Evolutionary conservation across 192 early-diverging fungal species (phyloP).

Genomic region (Coemansia sp.): DNA sequence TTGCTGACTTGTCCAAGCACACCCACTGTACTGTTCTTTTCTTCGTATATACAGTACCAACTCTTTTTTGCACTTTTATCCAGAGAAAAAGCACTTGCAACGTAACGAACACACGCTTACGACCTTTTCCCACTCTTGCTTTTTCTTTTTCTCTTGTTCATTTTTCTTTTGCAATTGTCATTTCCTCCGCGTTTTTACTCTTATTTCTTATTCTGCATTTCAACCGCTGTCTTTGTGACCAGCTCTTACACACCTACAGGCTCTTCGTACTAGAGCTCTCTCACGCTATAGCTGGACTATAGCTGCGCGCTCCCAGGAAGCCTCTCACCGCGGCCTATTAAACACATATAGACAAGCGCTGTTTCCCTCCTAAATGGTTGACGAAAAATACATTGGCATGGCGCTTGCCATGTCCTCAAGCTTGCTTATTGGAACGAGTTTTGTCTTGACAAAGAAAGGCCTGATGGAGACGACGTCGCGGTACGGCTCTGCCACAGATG

Average conservation of each 20-base stretch:
- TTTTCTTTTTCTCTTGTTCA: conserved; percentile 4
- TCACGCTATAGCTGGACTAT: conserved; percentile 7
- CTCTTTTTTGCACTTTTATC: neutral
- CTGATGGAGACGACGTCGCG: conserved; percentile 74
- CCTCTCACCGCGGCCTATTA: too few relatives aligned
- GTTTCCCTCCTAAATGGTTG: conserved; percentile 38
- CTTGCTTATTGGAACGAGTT: conserved; percentile 87
- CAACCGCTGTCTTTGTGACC: neutral
- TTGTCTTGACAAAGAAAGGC: conserved; percentile 94
- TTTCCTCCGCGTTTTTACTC: conserved; percentile 4
- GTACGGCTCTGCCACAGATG: conserved; percentile 72
- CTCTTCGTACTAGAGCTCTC: neutral
- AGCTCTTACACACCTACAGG: conserved; percentile 1
- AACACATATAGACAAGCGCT: too few relatives aligned
- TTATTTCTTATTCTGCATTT: conserved; percentile 14
- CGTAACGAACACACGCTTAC: too few relatives aligned
- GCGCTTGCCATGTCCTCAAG: conserved; percentile 85
- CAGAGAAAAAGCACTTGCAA: too few relatives aligned
- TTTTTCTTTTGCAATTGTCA: conserved; percentile 13
- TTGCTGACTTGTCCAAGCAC: too few relatives aligned
- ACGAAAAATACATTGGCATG: conserved; percentile 86
- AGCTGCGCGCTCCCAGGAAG: neutral
- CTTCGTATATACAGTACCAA: neutral
- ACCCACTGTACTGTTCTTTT: neutral
- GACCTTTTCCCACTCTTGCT: conserved; percentile 11